Conservation (phyloP, 768 basidiomycete species). For the Suillus luteus region DNA sequence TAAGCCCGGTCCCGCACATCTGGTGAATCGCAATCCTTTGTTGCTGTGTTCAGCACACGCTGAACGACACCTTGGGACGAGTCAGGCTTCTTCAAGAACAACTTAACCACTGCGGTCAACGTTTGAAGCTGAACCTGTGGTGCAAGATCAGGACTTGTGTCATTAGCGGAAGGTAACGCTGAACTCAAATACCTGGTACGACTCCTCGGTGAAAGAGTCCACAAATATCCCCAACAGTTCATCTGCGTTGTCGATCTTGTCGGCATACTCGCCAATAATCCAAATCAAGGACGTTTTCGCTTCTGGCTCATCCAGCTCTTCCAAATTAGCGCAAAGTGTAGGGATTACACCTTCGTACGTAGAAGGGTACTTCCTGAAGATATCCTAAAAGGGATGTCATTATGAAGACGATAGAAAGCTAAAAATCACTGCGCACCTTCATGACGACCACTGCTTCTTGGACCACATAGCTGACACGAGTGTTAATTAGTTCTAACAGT, state of each 20-base stretch:
- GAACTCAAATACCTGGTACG: slow-evolving; percentile 66
- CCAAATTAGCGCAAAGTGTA: slow-evolving; percentile 89
- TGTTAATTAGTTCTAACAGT: slow-evolving; percentile 87
- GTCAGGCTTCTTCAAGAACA: slow-evolving; percentile 95
- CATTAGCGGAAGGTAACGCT: background rate
- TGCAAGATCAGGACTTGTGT: slow-evolving; percentile 1
- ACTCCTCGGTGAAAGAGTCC: slow-evolving; percentile 91
- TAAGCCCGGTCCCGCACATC: slow-evolving; percentile 97
- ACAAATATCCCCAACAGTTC: slow-evolving; percentile 90
- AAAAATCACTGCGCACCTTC: slow-evolving; percentile 62
- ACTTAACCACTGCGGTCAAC: slow-evolving; percentile 93
- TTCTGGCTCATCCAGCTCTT: slow-evolving; percentile 97
- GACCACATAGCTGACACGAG: slow-evolving; percentile 94
- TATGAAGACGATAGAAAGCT: slow-evolving; percentile 1
- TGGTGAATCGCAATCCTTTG: slow-evolving; percentile 95
- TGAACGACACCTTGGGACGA: slow-evolving; percentile 91
- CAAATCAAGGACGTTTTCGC: slow-evolving; percentile 98
- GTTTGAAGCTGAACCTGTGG: slow-evolving; percentile 73
- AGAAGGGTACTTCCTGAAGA: slow-evolving; percentile 96
- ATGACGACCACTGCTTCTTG: slow-evolving; percentile 99
- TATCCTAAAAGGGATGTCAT: slow-evolving; percentile 60
- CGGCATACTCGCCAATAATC: slow-evolving; percentile 99
- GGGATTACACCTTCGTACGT: slow-evolving; percentile 98
- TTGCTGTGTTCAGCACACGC: slow-evolving; percentile 88
- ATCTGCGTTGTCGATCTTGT: slow-evolving; percentile 96